Base-by-base conservation (phyloP, 2,329 filamentous ascomycete genomes). In the Nannizzia gypsea region DNA sequence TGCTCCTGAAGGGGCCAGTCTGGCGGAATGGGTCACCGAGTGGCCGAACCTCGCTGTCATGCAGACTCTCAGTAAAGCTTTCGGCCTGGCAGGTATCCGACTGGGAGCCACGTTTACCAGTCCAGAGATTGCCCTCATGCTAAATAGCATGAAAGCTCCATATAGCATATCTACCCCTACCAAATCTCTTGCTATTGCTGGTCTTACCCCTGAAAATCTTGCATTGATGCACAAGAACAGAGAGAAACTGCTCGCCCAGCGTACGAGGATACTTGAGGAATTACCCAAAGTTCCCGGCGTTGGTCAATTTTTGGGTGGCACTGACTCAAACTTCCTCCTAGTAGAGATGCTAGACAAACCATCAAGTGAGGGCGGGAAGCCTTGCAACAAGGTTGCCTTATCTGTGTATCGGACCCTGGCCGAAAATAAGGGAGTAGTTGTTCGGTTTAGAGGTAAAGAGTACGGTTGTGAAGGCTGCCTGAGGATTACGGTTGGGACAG, bases 31-130 rank as follows among this genome's bases (percentile, higher is more conserved):
- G 87, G 91, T 95, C 0, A 80, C 82, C 38, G 90, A 96, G 69
- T 95, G 89, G 83, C 91, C 92, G 57, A 99, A 99, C 73, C 80
- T 99, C 26, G 90, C 96, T 17, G 91, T 99, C 60, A 90, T 97
- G 89, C 93, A 99, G 78, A 99, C 93, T 0, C 81, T 97, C n/a
- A 95, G 89, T 68, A 99, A 99, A 74, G 93, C 90, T 0, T 99
- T 99, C 70, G 93, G 93, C 28, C 82, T 99, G 69, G 93, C 93
- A 3, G 93, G 92, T 57, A 96, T 99, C 70, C 82, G 93, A 15
- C 80, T 99, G 0, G 93, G 93, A 54, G 88, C 85, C 6, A 90
- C 89, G 0, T 99, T 96, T 71, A 82, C 89, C 3, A 82, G 84
- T 8, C 80, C 84, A 0, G 80, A 84, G 4, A 86, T 99, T 63